Percentiles rank a stretch among this genome's conserved stretches.
Conservation (phyloP, 78 protist genomes). For the Dictyostelium firmibasis region DNA sequence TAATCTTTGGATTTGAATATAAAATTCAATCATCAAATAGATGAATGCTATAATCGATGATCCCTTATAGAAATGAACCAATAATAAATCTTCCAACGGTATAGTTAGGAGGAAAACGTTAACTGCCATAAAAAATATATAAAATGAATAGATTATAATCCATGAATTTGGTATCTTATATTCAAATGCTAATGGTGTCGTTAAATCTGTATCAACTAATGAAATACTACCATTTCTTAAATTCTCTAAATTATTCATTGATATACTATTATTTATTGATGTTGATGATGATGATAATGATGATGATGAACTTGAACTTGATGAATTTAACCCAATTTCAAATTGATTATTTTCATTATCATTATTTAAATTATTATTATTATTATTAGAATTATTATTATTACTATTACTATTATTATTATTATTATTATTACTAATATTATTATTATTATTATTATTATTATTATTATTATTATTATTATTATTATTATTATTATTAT, state of each 20-base stretch:
- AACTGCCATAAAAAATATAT: constrained; percentile 68
- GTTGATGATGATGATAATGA: background rate
- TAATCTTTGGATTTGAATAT: constrained; percentile 34
- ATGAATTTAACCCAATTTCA: constrained; percentile 1
- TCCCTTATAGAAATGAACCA: constrained; percentile 55
- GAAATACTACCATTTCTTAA: background rate
- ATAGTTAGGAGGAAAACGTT: constrained; percentile 13
- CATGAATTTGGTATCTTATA: constrained; percentile 52
- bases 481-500: background rate
- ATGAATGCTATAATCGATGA: constrained; percentile 29
- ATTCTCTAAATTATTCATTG: background rate
- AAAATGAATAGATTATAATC: constrained; percentile 48
- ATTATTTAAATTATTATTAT: background rate
- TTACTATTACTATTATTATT: background rate
- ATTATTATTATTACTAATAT: background rate
- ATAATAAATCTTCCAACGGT: constrained; percentile 69
- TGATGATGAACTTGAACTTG: background rate
- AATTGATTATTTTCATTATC: background rate
- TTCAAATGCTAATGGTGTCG: constrained; percentile 22
- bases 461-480: background rate
- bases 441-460: background rate
- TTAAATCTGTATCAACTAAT: background rate
- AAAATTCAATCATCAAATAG: constrained; percentile 15
- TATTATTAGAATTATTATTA: background rate
- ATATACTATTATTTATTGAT: background rate